phyloP scores from a whole-genome alignment of 805 yeast species.

The Sugiyamaella qingdaonensis region DNA sequence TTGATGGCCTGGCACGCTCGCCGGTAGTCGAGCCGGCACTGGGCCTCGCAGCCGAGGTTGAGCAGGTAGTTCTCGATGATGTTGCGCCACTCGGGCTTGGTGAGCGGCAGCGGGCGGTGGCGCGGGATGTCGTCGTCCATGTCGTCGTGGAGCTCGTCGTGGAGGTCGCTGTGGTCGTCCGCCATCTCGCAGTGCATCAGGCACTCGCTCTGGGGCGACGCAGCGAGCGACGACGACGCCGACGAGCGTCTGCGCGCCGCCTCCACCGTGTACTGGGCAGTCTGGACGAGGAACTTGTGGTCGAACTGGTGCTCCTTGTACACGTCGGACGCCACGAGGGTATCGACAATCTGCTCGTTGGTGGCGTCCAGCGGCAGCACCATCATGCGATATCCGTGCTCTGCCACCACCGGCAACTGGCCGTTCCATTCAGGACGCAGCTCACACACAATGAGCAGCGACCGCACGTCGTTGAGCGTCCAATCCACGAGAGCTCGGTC shows the following conservation, averaged over 20 bases:
- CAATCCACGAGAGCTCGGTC: conserved; percentile 62
- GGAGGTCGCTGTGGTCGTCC: not conserved
- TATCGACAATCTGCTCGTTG: conserved; percentile 45
- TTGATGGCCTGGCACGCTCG: conserved; percentile 36
- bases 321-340: conserved; percentile 55
- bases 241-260: conserved; percentile 38
- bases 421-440: conserved; percentile 54
- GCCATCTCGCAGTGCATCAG: not conserved
- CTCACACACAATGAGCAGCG: conserved; percentile 52
- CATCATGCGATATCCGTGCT: conserved; percentile 42
- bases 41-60: conserved; percentile 34
- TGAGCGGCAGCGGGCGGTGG: conserved; percentile 24
- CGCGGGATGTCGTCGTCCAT: not conserved
- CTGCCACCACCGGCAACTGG: conserved; percentile 39
- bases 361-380: conserved; percentile 50
- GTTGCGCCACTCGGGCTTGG: conserved; percentile 66
- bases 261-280: conserved; percentile 59
- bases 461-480: conserved; percentile 66
- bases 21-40: conserved; percentile 63
- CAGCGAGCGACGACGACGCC: not conserved
- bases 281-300: conserved; percentile 47
- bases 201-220: not conserved
- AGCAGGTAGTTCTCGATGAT: conserved; percentile 59
- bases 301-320: conserved; percentile 61
- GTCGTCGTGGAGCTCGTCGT: not conserved